Base-by-base conservation (phyloP, 2,329 filamentous ascomycete genomes). In the Botrytis deweyae region DNA sequence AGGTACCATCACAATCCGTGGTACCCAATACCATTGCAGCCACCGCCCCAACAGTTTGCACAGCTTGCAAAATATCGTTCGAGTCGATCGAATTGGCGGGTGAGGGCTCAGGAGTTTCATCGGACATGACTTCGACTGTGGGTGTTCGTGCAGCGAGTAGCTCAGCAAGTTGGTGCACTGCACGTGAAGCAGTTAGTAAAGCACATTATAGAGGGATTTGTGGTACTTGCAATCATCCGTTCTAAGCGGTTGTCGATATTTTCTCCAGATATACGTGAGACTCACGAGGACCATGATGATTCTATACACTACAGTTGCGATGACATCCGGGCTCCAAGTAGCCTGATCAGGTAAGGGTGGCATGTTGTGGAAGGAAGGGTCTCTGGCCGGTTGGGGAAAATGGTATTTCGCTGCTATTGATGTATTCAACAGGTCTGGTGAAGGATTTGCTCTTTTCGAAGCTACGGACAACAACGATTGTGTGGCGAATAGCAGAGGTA, bases 221-320 rank as follows among this genome's bases (percentile, higher is more conserved):
- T 7, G 7, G 14, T 67, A 67, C 64, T 52, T 67, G 44, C 64
- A 25, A 33, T 67, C 64, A 25, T 67, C 16, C 52, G 44, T 29
- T 67, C 44, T 29, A 14, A 38, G 44, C 10, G 64, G 64, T n/a
- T 67, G 65, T 67, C 65, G 25, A 29, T 55, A 67, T 40, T 66
- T 73, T 36, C 42, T 72, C 74, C 74, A 75, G 29, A 70, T 69
- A 55, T 74, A 74, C 16, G 58, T n/a, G 9, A 75, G 68, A 42
- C 72, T 62, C 10, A 72, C 68, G 40, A 72, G 25, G 58, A 70
- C 44, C 74, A 75, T 75, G 52, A 63, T 59, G 20, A 63, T 29
- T 65, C 69, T 73, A 58, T 74, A 75, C 3, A 70, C 42, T 14
- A 74, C 65, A 22, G 64, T 70, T 40, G 65, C 69, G 25, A 75